Base-by-base conservation (phyloP, 1,139 yeast species). In the Yamadazyma aaseri region DNA sequence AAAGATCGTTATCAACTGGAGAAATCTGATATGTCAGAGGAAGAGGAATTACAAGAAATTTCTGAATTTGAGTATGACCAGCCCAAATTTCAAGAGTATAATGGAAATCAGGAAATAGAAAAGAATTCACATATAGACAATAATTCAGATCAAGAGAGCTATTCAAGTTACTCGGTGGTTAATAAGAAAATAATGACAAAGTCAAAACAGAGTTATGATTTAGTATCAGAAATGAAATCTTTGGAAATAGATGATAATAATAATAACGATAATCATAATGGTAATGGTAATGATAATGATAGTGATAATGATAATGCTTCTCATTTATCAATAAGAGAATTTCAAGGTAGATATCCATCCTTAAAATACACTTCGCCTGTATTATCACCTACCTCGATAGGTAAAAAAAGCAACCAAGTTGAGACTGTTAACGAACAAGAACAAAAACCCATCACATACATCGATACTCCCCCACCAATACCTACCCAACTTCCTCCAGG, bases 1-100 rank as follows among this genome's bases (percentile, higher is more conserved):
- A 56, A 57, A 42, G 73, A 68, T 27, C 36, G 32, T 8, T 6
- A 18, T 7, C 6, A 6, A 21, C 26, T 20, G 20, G 44, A 42
- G 4, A 20, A 27, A 15, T 20, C 25, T 12, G 6, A 4, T 12
- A 18, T 23, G 23, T 11, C 17, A 13, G 32, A 23, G 17, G 3
- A 9, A 3, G 28, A 10, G 3, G 31, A 28, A 7, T 11, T 17
- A 9, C 9, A 29, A 10, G 28, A 10, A 6, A 11, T 16, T 20
- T 13, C 26, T 17, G 33, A 17, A 10, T 21, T 11, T 4, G 36
- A 26, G 13, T 14, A n/a, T 6, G 7, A 32, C 12, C 10, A 8
- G 26, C 14, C n/a, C 18, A 18, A 10, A 17, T 12, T 21, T 17
- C 27, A 23, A 23, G 20, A 8, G 20, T 10, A 26, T 12, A 14